phyloP scores from a whole-genome alignment of 83 land plant species.

The Picea abies region DNA sequence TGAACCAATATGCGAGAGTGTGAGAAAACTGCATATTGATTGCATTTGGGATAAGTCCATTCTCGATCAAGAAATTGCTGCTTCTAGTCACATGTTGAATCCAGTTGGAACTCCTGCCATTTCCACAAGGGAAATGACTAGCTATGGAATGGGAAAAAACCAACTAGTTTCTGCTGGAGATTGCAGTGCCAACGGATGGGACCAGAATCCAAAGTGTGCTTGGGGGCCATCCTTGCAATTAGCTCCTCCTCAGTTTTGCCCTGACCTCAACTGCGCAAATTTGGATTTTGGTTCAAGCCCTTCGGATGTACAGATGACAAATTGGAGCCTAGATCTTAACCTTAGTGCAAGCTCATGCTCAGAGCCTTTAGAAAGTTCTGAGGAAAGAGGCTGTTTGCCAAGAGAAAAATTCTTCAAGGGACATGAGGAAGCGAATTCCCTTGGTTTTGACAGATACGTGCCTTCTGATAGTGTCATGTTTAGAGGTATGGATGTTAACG shows the following conservation, averaged over 20 bases:
- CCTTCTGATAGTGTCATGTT: not conserved
- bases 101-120: not conserved
- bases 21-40: conserved; percentile 66
- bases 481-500: conserved; percentile 1
- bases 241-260: not conserved
- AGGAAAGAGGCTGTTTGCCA: not conserved
- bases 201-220: not conserved
- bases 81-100: not conserved
- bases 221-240: not conserved
- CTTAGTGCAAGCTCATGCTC: not conserved
- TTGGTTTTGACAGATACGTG: not conserved
- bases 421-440: not conserved
- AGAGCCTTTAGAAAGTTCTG: not conserved
- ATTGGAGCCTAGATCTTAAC: conserved; percentile 1
- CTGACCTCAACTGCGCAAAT: conserved; percentile 3
- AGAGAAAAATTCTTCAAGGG: not conserved
- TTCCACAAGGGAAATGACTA: too few relatives aligned
- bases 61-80: too few relatives aligned
- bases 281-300: not conserved
- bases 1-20: conserved; percentile 55
- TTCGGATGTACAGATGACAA: not conserved
- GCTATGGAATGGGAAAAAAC: not conserved
- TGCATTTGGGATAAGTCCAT: conserved; percentile 59
- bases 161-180: not conserved
- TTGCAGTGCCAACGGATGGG: too few relatives aligned